Conservation (phyloP, 495 filamentous ascomycete genomes). For the Penicillium antarcticum region DNA sequence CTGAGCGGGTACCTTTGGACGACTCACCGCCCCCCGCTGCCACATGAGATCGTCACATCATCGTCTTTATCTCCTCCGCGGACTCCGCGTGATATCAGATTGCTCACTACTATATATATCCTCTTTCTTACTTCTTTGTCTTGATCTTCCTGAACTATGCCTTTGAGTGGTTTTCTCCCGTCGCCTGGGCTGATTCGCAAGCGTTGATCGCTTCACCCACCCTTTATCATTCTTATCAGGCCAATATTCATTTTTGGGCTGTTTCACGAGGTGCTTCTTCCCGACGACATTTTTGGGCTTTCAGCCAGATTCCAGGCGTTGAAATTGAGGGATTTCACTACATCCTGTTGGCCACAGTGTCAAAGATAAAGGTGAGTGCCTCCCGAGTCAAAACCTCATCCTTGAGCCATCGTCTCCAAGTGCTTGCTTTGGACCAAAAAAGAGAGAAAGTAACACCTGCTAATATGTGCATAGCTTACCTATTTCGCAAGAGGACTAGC, state of each 20-base stretch:
- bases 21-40: constrained; percentile 4
- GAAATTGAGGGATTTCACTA: background rate
- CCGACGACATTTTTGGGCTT: background rate
- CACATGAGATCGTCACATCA: constrained; percentile 2
- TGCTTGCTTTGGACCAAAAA: background rate
- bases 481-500: background rate
- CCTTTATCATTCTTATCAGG: background rate
- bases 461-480: constrained; percentile 1
- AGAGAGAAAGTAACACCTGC: background rate
- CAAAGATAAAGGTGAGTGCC: constrained; percentile 6
- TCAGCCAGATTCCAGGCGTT: background rate
- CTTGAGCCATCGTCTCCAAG: background rate
- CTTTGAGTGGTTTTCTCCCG: constrained; percentile 4
- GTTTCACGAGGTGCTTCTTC: background rate
- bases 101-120: background rate
- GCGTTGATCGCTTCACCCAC: constrained; percentile 14
- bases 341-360: background rate
- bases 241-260: too few species aligned
- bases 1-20: background rate
- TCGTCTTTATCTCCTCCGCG: background rate
- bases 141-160: constrained; percentile 12
- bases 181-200: constrained; percentile 16
- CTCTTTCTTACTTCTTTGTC: too few species aligned
- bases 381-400: background rate
- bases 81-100: background rate